A percentile compares a stretch with the other conserved stretches of the same genome.
Conservation (phyloP, 2,329 filamentous ascomycete species). For the Aspergillus sp. region DNA sequence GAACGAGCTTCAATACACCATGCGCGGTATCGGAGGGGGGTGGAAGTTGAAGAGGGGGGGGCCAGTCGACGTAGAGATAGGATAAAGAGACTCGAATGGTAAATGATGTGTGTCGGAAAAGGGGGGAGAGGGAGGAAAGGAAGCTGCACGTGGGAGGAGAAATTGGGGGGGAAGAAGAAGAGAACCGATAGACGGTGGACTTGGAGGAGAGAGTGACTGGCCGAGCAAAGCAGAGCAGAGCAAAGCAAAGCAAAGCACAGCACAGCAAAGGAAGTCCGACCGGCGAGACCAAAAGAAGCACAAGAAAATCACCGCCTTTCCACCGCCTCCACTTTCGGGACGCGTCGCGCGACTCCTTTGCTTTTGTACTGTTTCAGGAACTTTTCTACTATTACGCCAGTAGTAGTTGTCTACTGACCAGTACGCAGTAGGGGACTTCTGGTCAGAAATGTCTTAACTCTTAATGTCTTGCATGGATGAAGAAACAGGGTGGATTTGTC, state of each 20-base stretch:
- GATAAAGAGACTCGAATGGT: not conserved
- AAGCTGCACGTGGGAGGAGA: not conserved
- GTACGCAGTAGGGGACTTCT: no score
- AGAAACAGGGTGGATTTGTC: no score
- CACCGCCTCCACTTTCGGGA: conserved; percentile 6
- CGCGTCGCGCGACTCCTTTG: conserved; percentile 5
- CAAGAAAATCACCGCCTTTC: not conserved
- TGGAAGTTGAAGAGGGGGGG: not conserved
- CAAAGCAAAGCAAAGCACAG: not conserved
- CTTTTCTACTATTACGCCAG: no score
- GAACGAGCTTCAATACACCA: conserved; percentile 23
- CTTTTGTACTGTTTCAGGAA: not conserved
- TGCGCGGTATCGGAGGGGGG: conserved; percentile 15
- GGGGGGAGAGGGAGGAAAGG: not conserved
- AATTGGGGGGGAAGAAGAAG: not conserved
- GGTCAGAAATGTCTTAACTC: no score
- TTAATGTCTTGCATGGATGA: no score
- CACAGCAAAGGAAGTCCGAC: not conserved
- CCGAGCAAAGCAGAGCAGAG: not conserved
- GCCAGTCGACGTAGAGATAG: not conserved
- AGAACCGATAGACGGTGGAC: not conserved
- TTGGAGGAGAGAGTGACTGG: not conserved
- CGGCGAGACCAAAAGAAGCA: not conserved
- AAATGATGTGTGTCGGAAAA: not conserved
- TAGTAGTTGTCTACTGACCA: no score